These are phyloP conservation scores for Euptelea pleiosperma DNA, from an alignment of 164 flowering plant species.

Conservation along the genomic window DNA sequence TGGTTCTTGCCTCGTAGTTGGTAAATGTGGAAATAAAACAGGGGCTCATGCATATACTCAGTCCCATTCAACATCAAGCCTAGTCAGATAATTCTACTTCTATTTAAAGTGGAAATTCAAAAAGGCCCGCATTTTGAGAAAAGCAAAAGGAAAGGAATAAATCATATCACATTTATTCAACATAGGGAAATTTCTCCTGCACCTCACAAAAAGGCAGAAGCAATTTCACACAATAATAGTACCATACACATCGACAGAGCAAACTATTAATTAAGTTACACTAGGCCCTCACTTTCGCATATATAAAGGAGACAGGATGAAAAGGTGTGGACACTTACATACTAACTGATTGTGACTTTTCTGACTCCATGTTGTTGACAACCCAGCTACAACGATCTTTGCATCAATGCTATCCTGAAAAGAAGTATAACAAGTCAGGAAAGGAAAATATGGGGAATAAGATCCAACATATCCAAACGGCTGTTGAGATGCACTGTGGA, in stretches of 20 bases:
- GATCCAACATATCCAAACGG: background rate
- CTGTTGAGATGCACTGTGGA: background rate
- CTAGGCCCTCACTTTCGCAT: background rate
- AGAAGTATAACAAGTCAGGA: slow-evolving; percentile 16
- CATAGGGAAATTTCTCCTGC: background rate
- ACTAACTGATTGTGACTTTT: slow-evolving; percentile 98
- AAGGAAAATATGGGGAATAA: slow-evolving; percentile 2
- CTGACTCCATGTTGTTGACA: slow-evolving; percentile 96
- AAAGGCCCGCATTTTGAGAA: too few relatives aligned
- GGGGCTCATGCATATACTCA: too few relatives aligned
- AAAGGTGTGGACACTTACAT: slow-evolving; percentile 26
- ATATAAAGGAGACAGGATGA: background rate
- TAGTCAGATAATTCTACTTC: too few relatives aligned
- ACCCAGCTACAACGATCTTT: slow-evolving; percentile 75
- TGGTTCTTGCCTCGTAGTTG: too few relatives aligned
- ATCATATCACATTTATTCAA: slow-evolving; percentile 1
- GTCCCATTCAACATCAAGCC: too few relatives aligned
- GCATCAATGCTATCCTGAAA: slow-evolving; percentile 75
- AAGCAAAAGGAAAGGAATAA: too few relatives aligned
- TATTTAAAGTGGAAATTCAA: too few relatives aligned
- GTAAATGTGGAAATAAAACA: too few relatives aligned
- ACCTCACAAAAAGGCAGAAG: slow-evolving; percentile 4
- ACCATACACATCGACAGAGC: background rate
- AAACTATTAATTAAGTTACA: background rate
- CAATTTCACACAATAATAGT: background rate